Evolutionary conservation across 805 yeast genomes (phyloP).

Genomic region (Pichia occidentalis): DNA sequence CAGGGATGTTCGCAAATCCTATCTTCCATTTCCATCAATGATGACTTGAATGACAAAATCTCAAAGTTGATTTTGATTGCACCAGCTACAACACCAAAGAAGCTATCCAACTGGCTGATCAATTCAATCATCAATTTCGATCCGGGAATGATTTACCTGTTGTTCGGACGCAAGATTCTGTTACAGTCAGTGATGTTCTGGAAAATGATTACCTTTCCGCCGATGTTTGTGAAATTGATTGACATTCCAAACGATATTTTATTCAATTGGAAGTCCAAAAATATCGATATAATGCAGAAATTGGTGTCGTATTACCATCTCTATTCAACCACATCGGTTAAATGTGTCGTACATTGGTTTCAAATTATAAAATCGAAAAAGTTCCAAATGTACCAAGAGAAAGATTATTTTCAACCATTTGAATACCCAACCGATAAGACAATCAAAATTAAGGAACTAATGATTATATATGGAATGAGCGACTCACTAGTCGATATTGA

Average conservation of each 20-base stretch:
- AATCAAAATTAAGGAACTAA: conserved; percentile 57
- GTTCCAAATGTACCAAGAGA: conserved; percentile 87
- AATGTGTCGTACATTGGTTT: conserved; percentile 93
- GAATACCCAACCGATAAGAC: conserved; percentile 37
- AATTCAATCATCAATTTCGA: conserved; percentile 72
- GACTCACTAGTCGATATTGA: conserved; percentile 87
- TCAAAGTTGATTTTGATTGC: conserved; percentile 51
- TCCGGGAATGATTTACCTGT: conserved; percentile 62
- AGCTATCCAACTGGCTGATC: conserved; percentile 67
- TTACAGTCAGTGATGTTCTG: conserved; percentile 60
- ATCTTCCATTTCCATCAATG: conserved; percentile 70
- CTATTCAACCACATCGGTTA: conserved; percentile 87
- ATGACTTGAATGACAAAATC: conserved; percentile 55
- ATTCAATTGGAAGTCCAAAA: conserved; percentile 73
- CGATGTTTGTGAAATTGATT: conserved; percentile 62
- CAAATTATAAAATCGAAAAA: conserved; percentile 72
- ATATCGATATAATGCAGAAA: conserved; percentile 71
- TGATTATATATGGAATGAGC: conserved; percentile 69
- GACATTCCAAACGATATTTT: conserved; percentile 62
- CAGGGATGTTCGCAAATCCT: conserved; percentile 96
- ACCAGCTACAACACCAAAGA: conserved; percentile 93
- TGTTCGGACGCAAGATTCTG: conserved; percentile 71
- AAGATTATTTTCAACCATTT: conserved; percentile 48
- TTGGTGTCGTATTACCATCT: conserved; percentile 76
- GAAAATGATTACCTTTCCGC: conserved; percentile 73